Conservation (phyloP, 768 basidiomycete species). For the Pleurotus citrinopileatus region DNA sequence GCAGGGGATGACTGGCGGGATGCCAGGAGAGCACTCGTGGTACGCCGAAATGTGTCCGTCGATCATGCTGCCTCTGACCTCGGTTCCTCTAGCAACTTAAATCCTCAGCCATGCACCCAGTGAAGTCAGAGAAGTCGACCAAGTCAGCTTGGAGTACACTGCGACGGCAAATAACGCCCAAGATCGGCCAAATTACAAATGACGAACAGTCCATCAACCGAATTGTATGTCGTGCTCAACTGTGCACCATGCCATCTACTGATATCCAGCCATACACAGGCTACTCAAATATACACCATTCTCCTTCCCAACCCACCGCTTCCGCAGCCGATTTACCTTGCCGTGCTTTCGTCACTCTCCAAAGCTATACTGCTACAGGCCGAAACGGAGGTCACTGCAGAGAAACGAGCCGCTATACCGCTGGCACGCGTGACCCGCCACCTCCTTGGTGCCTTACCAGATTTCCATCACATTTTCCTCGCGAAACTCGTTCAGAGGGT, state of each 20-base stretch:
- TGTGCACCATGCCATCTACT: constrained; percentile 10
- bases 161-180: constrained; percentile 80
- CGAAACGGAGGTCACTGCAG: constrained; percentile 89
- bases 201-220: constrained; percentile 56
- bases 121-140: constrained; percentile 54
- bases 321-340: constrained; percentile 54
- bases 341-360: constrained; percentile 82
- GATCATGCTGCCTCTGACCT: constrained; percentile 3
- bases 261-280: constrained; percentile 23
- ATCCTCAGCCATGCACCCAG: constrained; percentile 53
- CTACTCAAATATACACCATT: constrained; percentile 35
- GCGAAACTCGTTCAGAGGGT: constrained; percentile 83
- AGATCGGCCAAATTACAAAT: constrained; percentile 84
- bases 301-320: constrained; percentile 29
- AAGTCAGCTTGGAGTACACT: constrained; percentile 64
- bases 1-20: constrained; percentile 64
- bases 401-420: constrained; percentile 80
- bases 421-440: constrained; percentile 75
- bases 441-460: constrained; percentile 54
- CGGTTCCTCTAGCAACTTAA: constrained; percentile 52
- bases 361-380: constrained; percentile 90
- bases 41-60: constrained; percentile 22
- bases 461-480: constrained; percentile 76
- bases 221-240: constrained; percentile 49
- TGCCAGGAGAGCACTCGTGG: constrained; percentile 53